phyloP scores from a whole-genome alignment of 2,329 filamentous ascomycete genomes.

The Colletotrichum sp. region DNA sequence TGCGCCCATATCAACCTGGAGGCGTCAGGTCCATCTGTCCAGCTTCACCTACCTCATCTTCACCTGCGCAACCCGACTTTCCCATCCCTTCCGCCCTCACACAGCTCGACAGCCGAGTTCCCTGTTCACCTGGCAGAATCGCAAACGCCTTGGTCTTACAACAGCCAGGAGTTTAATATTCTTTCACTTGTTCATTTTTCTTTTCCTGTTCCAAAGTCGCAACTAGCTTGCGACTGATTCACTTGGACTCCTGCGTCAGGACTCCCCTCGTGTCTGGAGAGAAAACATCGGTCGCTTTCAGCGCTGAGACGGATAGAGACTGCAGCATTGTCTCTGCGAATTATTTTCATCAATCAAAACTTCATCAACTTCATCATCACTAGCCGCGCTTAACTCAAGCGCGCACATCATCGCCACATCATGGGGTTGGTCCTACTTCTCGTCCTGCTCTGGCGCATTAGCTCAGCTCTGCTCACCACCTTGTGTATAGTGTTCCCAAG shows the following conservation, averaged over 20 bases:
- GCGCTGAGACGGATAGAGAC: background rate
- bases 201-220: slow-evolving; percentile 7
- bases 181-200: slow-evolving; percentile 20
- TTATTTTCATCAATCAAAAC: background rate
- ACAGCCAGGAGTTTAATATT: slow-evolving; percentile 14
- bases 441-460: background rate
- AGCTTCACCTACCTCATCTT: slow-evolving; percentile 11
- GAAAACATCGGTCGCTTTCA: background rate
- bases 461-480: background rate
- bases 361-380: background rate
- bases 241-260: slow-evolving; percentile 14
- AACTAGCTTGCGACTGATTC: slow-evolving; percentile 14
- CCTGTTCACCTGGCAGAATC: slow-evolving; percentile 24
- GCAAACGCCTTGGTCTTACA: background rate
- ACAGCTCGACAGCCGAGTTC: slow-evolving; percentile 25
- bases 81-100: slow-evolving; percentile 13
- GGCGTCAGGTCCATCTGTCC: slow-evolving; percentile 1
- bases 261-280: slow-evolving; percentile 14
- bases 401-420: slow-evolving; percentile 21
- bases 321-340: background rate
- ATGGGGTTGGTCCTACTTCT: slow-evolving; percentile 31
- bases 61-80: background rate
- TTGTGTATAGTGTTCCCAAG: slow-evolving; percentile 69
- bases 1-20: slow-evolving; percentile 11
- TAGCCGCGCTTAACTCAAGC: slow-evolving; percentile 8